Conservation (phyloP, 2,329 filamentous ascomycete genomes). For the Alternaria novae-zelandiae region DNA sequence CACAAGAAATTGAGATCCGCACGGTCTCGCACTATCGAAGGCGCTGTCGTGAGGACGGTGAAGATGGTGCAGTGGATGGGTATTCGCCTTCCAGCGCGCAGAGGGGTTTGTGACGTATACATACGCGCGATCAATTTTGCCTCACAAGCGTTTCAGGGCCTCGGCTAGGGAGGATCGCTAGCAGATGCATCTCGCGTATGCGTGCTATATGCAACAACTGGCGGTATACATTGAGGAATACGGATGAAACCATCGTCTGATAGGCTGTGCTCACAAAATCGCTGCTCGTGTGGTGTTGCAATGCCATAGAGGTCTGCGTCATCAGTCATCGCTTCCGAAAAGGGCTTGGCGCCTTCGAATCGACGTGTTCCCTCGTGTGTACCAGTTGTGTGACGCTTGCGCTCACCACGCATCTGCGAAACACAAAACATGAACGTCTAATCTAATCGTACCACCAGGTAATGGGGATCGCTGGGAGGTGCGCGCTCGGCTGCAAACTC, state of each 20-base stretch:
- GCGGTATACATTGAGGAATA: not conserved
- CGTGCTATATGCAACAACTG: not conserved
- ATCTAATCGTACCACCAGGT: constrained; percentile 9
- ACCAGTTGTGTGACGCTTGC: not conserved
- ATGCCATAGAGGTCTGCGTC: not conserved
- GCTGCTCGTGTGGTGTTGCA: not conserved
- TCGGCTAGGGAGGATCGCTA: constrained; percentile 6
- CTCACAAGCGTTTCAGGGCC: constrained; percentile 40
- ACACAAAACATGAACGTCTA: not conserved
- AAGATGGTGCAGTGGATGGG: constrained; percentile 3
- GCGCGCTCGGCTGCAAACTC: constrained; percentile 1
- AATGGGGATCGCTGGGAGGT: constrained; percentile 4
- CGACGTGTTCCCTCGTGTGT: not conserved
- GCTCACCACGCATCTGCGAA: not conserved
- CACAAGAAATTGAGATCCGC: not conserved
- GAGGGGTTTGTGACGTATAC: constrained; percentile 31
- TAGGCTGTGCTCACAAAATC: not conserved
- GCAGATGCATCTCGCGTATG: constrained; percentile 1
- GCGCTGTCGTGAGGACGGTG: not conserved
- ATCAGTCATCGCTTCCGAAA: not conserved
- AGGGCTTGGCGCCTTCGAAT: constrained; percentile 1
- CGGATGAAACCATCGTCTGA: not conserved
- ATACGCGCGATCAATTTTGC: constrained; percentile 17
- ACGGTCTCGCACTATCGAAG: not conserved
- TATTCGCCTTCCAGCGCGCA: constrained; percentile 6